These are phyloP conservation scores for Henckelia pumila DNA, from an alignment of 257 asterid species.

Conservation along the genomic window DNA sequence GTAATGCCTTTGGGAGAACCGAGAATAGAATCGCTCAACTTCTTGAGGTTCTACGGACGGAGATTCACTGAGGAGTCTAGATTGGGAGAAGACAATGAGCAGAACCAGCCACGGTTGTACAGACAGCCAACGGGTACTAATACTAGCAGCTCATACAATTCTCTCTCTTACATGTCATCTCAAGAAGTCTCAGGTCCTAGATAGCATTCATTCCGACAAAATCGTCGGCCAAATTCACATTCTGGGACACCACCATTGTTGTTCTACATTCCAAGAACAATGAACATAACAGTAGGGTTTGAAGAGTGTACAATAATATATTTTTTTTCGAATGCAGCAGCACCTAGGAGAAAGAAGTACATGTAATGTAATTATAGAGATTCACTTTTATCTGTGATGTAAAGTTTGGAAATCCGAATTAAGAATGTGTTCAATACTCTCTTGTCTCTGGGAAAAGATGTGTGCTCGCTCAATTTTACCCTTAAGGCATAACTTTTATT, in stretches of 20 bases:
- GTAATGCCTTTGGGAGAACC: conserved; percentile 57
- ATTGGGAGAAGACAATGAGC: conserved; percentile 31
- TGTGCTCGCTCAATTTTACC: not conserved
- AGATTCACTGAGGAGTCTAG: conserved; percentile 64
- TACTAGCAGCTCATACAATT: conserved; percentile 37
- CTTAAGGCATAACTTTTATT: too few species aligned
- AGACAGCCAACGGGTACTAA: conserved; percentile 27
- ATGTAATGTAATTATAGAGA: not conserved
- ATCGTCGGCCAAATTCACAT: not conserved
- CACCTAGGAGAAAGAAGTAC: not conserved
- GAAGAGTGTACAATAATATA: not conserved
- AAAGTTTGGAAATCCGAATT: not conserved
- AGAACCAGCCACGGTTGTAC: conserved; percentile 27
- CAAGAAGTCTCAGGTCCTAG: conserved; percentile 81
- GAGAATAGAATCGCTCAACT: conserved; percentile 55
- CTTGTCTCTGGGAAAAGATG: not conserved
- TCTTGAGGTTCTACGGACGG: conserved; percentile 73
- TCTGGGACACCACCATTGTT: not conserved
- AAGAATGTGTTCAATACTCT: not conserved
- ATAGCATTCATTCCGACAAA: conserved; percentile 26
- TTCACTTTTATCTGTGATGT: not conserved
- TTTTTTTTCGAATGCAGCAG: not conserved
- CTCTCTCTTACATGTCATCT: conserved; percentile 60
- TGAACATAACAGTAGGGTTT: not conserved
- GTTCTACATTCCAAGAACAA: not conserved